Percentiles rank a stretch among this genome's conserved stretches.
Conservation (phyloP, 768 basidiomycete genomes). For the Trametes punicea region DNA sequence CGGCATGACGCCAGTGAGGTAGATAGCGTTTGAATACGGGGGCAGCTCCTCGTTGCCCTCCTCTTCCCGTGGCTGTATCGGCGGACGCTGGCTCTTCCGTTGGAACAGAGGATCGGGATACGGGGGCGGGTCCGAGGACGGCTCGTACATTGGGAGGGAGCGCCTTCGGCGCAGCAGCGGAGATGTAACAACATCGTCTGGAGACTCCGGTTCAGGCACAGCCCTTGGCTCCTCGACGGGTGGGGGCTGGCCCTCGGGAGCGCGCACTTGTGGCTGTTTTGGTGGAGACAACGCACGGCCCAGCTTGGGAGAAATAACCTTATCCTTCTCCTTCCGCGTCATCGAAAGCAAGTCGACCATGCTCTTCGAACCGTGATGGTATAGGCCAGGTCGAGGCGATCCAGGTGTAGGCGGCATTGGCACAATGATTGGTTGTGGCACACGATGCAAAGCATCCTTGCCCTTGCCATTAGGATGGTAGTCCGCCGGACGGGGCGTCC, state of each 20-base stretch:
- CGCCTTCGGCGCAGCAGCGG: conserved; percentile 54
- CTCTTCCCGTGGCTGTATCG: conserved; percentile 59
- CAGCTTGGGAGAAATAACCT: conserved; percentile 19
- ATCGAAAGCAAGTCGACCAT: conserved; percentile 50
- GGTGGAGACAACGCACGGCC: conserved; percentile 4
- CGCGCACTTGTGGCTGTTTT: not conserved
- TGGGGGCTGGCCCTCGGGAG: conserved; percentile 1
- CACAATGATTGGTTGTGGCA: conserved; percentile 20
- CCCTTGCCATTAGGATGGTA: conserved; percentile 3
- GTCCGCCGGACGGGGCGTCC: conserved; percentile 28
- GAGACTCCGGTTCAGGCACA: conserved; percentile 2
- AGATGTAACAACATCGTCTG: conserved; percentile 22
- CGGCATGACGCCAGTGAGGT: conserved; percentile 77
- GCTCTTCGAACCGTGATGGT: conserved; percentile 60
- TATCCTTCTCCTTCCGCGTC: conserved; percentile 22
- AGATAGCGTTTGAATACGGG: conserved; percentile 74
- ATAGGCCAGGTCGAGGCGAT: conserved; percentile 42
- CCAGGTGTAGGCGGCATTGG: conserved; percentile 26
- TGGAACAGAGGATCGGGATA: conserved; percentile 48
- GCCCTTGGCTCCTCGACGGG: not conserved
- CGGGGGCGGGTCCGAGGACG: conserved; percentile 60
- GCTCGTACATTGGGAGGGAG: conserved; percentile 68
- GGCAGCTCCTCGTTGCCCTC: conserved; percentile 85
- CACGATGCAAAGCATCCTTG: not conserved
- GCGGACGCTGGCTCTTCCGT: conserved; percentile 24